Evolutionary conservation across 1,284 basidiomycete species (phyloP), one percentile per base, ranked within the genome.

Genomic region (Cryptococcus wingfieldii): DNA sequence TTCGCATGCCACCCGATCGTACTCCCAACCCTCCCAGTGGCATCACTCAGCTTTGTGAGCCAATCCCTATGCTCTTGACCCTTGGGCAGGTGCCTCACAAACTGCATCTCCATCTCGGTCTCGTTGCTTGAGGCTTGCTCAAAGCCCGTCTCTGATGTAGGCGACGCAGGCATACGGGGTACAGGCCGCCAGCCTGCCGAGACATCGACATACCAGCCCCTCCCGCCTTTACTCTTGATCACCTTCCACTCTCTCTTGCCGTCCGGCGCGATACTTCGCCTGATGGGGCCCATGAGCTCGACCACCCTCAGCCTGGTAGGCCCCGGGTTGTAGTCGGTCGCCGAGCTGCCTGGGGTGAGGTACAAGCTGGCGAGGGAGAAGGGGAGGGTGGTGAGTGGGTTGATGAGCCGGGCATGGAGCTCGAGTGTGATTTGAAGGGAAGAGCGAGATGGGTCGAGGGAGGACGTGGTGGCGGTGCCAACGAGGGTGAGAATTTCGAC

Each of bases 131-230:
- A 6, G 3, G 6, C 31, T 34, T 34, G 31, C n/a, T 25, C 42
- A 12, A 25, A 18, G 42, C 18, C 18, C 10, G 42, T 18, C 10
- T 44, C 18, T 25, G 31, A 27, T 6, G 46, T 37, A 34, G 28
- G 31, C 46, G 28, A 28, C 28, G 31, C n/a, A 16, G 48, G 34
- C 9, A 38, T 14, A 19, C 42, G 51, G 13, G 38, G 28, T 4
- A 42, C 39, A 3, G 25, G 37, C n/a, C 45, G 51, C 86, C 92
- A 95, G 2, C 88, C 89, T 50, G 86, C 86, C 14, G 88, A 88
- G 0, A 85, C 83, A 72, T 96, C 90, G 54, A 95, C 90, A 67
- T 94, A 96, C 93, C 95, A 98, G 2, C 92, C 94, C 43, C 95
- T 79, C 0, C 92, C 86, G 3, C 95, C 95, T 70, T 96, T 94